Percentiles rank a stretch among this genome's conserved stretches.
phyloP scores from a whole-genome alignment of 495 filamentous ascomycete genomes.

The Aspergillus olivimuriae region DNA sequence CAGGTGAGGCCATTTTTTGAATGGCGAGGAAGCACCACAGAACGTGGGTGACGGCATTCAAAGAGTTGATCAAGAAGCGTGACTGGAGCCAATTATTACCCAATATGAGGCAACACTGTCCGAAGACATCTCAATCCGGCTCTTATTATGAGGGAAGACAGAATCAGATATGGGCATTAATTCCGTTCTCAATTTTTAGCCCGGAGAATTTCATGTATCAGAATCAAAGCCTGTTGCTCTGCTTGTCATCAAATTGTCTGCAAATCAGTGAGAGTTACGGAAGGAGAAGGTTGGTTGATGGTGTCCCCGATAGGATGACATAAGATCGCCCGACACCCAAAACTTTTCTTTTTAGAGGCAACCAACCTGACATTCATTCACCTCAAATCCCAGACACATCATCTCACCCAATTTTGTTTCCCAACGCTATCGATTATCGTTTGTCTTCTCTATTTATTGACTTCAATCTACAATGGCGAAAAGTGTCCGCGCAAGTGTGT shows the following conservation, averaged over 20 bases:
- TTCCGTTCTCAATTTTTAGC: no score
- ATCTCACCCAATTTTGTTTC: no score
- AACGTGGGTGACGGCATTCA: neutral
- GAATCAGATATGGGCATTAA: neutral
- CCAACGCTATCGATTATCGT: no score
- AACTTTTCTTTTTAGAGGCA: no score
- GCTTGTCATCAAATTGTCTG: no score
- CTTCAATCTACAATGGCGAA: constrained; percentile 92
- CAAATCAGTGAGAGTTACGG: constrained; percentile 13
- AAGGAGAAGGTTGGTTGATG: constrained; percentile 18
- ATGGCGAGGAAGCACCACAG: neutral
- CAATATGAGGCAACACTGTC: constrained; percentile 10
- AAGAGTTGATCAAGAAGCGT: constrained; percentile 9
- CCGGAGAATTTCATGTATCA: no score
- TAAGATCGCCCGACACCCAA: no score
- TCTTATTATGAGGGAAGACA: neutral
- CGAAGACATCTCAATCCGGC: constrained; percentile 19
- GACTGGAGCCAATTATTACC: constrained; percentile 5
- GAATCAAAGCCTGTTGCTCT: no score
- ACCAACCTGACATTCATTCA: no score
- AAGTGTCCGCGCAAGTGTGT: constrained; percentile 62
- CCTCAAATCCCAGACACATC: no score
- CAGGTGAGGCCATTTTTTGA: constrained; percentile 40
- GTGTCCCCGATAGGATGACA: constrained; percentile 34
- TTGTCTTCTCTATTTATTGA: no score